Percentiles rank a stretch among this genome's conserved stretches.
These are phyloP conservation scores for Globisporangium perplexum DNA, from an alignment of 352 stramenopile species.

Conservation along the genomic window DNA sequence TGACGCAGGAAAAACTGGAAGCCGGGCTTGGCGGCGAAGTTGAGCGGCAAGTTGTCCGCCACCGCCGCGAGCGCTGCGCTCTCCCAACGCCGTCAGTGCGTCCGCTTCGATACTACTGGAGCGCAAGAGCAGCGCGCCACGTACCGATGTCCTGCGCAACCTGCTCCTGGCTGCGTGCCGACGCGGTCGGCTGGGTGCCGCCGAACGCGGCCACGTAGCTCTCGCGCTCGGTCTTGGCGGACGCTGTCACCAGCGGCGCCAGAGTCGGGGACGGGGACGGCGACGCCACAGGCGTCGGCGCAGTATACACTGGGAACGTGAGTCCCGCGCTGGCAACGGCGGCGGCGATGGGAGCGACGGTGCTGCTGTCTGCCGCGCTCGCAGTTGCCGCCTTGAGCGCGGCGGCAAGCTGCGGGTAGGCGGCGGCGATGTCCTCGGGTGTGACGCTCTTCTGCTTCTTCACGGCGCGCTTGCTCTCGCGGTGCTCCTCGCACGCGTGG, in stretches of 20 bases:
- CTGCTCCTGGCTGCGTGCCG: conserved; percentile 44
- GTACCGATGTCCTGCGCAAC: conserved; percentile 60
- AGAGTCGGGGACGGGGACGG: neutral
- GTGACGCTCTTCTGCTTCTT: conserved; percentile 72
- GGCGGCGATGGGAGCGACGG: neutral
- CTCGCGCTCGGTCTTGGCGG: conserved; percentile 47
- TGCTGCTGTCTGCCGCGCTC: neutral
- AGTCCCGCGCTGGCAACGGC: neutral
- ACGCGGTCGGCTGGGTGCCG: conserved; percentile 12
- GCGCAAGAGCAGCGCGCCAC: neutral
- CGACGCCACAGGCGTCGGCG: neutral
- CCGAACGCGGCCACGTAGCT: conserved; percentile 15
- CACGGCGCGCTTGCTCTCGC: conserved; percentile 69
- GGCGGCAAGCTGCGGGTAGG: conserved; percentile 31
- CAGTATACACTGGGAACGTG: neutral
- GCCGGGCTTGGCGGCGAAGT: conserved; percentile 48
- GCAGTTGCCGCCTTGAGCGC: conserved; percentile 12
- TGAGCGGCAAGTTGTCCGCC: conserved; percentile 66
- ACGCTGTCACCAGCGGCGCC: neutral
- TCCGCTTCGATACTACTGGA: too few relatives aligned
- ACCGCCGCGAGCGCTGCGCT: conserved; percentile 56
- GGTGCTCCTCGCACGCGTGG: conserved; percentile 71
- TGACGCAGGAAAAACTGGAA: conserved; percentile 70
- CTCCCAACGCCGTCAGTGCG: neutral
- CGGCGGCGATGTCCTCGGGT: conserved; percentile 42